Base-by-base conservation (phyloP, 352 stramenopile genomes). In the Phytophthora vignae region DNA sequence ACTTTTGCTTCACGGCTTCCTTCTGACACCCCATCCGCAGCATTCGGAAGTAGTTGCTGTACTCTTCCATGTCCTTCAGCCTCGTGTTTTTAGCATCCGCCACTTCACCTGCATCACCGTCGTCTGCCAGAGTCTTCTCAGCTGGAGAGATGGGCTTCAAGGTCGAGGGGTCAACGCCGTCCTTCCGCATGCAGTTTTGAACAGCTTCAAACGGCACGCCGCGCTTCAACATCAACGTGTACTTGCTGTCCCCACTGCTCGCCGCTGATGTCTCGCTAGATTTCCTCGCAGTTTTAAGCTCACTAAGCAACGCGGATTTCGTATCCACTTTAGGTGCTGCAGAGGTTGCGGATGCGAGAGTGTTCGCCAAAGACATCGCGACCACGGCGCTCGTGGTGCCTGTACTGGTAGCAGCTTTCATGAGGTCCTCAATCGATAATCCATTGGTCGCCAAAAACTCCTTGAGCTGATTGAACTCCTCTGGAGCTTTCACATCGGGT, bases 21-120 rank as follows among this genome's bases (percentile, higher is more conserved):
- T 90, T 90, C 3, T 87, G 93, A 11, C 96, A 88, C 21, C 96
- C 96, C 64, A 98, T 85, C 46, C 96, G 90, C 15, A 98, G 70
- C 96, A 99, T 99, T 62, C 88, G 91, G 74, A 99, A 98, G 66
- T 99, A 99, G 48, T 85, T 85, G 25, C 81, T 74, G 19, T 92
- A 94, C 38, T 92, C 81, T 7, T 90, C 69, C 36, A 91, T 79
- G 21, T 96, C 82, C 25, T 92, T 85, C 7, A 96, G 74, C 12
- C 66, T 80, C 11, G 42, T 55, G 65, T 62, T 69, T 11, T 63
- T 53, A 15, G 19, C 29, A 11, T n/a, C 17, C 15, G 27, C 4
- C 36, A 6, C 21, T 55, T 69, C 36, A 22, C 38, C 46, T 12
- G 14, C 44, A 46, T 14, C 60, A n/a, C 3, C 59, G 6, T 27